Percentiles rank a stretch among this genome's conserved stretches.
Conservation (phyloP, 495 filamentous ascomycete species). For the Penicillium lividum region DNA sequence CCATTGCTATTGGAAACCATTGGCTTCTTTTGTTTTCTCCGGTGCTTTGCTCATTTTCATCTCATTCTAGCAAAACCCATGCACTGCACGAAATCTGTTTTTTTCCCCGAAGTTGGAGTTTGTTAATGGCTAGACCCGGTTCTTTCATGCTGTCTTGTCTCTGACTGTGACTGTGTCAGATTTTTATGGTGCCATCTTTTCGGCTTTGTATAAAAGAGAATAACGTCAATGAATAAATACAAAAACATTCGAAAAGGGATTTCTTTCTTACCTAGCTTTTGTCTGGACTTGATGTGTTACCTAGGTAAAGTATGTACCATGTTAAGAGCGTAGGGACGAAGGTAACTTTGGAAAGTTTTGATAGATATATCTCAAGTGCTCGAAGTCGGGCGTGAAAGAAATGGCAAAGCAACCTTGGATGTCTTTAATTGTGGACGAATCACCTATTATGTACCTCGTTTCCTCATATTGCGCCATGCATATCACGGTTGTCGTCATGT, state of each 20-base stretch:
- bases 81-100: slow-evolving; percentile 23
- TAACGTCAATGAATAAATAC: slow-evolving; percentile 28
- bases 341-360: no score
- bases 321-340: no score
- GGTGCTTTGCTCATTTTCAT: not conserved
- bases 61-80: slow-evolving; percentile 14
- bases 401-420: not conserved
- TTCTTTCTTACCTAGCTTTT: not conserved
- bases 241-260: slow-evolving; percentile 21
- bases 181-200: slow-evolving; percentile 25
- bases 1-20: slow-evolving; percentile 6
- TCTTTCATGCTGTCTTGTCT: not conserved
- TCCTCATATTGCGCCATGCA: slow-evolving; percentile 18
- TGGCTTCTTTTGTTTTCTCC: slow-evolving; percentile 1
- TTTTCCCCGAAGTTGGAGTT: slow-evolving; percentile 21
- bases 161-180: slow-evolving; percentile 14
- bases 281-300: not conserved
- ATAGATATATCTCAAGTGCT: no score
- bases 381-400: not conserved
- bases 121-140: slow-evolving; percentile 21
- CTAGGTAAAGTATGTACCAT: no score
- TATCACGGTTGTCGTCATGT: slow-evolving; percentile 16
- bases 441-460: not conserved
- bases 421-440: not conserved
- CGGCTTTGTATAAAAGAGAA: slow-evolving; percentile 38